Base-by-base conservation (phyloP, 805 yeast species). In the Myxozyma sirexii region DNA sequence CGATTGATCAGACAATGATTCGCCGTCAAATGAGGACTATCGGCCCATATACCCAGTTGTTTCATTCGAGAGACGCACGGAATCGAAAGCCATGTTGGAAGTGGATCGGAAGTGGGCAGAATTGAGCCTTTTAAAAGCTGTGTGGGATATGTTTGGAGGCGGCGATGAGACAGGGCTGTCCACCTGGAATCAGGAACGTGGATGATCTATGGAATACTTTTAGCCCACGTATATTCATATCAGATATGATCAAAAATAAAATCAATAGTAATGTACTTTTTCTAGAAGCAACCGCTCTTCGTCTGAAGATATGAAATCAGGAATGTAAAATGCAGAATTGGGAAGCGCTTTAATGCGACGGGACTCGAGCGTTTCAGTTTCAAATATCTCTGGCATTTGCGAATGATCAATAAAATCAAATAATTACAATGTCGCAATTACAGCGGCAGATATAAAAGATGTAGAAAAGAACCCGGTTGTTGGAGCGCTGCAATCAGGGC, bases 101-200 rank as follows among this genome's bases (percentile, higher is more conserved):
- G 41, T 7, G 49, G 29, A 35, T 51, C 65, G 17, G 44, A 13
- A 1, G 65, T 56, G 19, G 65, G 65, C 13, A 62, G 45, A 13
- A 53, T 35, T 12, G 53, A 19, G 27, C 61, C 57, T 43, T 62
- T 43, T 44, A 62, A 52, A 2, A 62, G 59, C 33, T 48, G 56
- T 6, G 65, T 60, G 8, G 65, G 65, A 24, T 45, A 62, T 15
- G 65, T 27, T 38, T 62, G 65, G 24, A 62, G 56, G n/a, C 64
- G 49, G 33, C 65, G 60, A 29, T 56, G 64, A 19, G 61, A 29
- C 12, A 62, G 54, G 5, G 43, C 35, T 35, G 61, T 59, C 65
- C 65, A 62, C 26, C 49, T 24, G 13, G 61, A 21, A 2, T 48
- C 42, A 12, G 64, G 64, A 1, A 47, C 64, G 33, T 27, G 27